Evolutionary conservation across 1,284 basidiomycete genomes (phyloP).

Genomic region (Phenoliferia sp.): DNA sequence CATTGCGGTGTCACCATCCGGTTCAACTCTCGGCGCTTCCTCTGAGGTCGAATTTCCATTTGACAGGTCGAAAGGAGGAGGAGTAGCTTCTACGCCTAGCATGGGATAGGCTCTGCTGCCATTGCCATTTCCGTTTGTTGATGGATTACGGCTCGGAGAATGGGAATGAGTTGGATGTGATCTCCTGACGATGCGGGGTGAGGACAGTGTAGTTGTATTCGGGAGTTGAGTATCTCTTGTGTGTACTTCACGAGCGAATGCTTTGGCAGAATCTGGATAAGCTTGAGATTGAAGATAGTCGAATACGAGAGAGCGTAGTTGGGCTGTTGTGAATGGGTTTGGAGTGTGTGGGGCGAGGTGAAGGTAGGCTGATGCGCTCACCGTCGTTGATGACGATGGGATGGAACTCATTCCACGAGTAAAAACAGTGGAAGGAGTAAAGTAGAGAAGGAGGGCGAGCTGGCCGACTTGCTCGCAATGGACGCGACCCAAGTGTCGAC

Average conservation of each 20-base stretch:
- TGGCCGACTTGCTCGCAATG: too few relatives aligned
- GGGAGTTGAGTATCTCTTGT: background rate
- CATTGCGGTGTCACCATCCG: background rate
- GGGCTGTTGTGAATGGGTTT: background rate
- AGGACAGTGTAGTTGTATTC: background rate
- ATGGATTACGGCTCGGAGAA: background rate
- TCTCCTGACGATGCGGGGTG: background rate
- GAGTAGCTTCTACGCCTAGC: slow-evolving; percentile 30
- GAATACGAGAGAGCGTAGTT: slow-evolving; percentile 59
- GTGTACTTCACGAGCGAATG: slow-evolving; percentile 62
- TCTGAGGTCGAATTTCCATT: background rate
- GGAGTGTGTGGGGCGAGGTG: slow-evolving; percentile 19
- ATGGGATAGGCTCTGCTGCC: slow-evolving; percentile 7
- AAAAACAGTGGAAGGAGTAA: too few relatives aligned
- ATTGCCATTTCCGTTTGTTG: background rate
- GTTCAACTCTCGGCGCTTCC: background rate
- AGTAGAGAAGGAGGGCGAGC: too few relatives aligned
- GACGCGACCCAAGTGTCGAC: too few relatives aligned
- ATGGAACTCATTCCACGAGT: too few relatives aligned
- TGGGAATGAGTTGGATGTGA: background rate
- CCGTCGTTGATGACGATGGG: background rate
- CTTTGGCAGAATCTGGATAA: slow-evolving; percentile 63
- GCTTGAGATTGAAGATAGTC: slow-evolving; percentile 73
- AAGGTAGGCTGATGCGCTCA: slow-evolving; percentile 10
- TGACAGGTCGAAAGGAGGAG: slow-evolving; percentile 4